Evolutionary conservation across 1,284 basidiomycete genomes (phyloP), one percentile per base, ranked within the genome.

Genomic region (Trichosporon coremiiforme): DNA sequence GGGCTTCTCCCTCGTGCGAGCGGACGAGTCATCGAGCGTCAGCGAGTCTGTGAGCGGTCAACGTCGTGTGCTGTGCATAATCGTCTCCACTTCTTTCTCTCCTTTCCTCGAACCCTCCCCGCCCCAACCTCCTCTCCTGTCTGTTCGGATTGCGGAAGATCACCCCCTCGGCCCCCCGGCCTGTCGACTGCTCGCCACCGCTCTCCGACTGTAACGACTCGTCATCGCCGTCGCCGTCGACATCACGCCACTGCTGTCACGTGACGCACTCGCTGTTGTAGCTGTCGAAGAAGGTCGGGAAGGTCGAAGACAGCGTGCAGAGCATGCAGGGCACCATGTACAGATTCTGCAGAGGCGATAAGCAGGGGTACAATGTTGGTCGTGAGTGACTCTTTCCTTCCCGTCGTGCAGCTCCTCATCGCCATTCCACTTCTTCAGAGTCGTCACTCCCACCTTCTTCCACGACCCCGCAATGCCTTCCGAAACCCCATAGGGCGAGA

Each of bases 351-450:
- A 62, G 25, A 62, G 57, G 57, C 29, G 57, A 62, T 7, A 31
- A 31, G 29, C 57, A 62, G 17, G 57, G 57, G 15, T 62, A 62
- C 33, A 62, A 62, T n/a, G 15, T 62, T 10, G 57, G 57, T 9
- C 57, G 57, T 33, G 17, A 62, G 57, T 62, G 3, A 7, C 2
- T 10, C 57, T 15, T 29, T 31, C 29, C 25, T 13, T 4, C 53
- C 8, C 53, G 29, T 25, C 25, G 25, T 25, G 25, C 25, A 25
- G 25, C 25, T 25, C 25, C 25, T 25, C 25, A 25, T 25, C 33
- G 6, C 33, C 33, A 35, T 35, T 35, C 22, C 25, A 4, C 55
- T 10, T 29, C 12, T n/a, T n/a, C 41, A n/a, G 4, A 6, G 10
- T 38, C 36, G 9, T 38, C 33, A 3, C 36, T 38, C 36, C 36